Evolutionary conservation across 441 rosid species (phyloP), one percentile per base, ranked within the genome.

Genomic region (Eruca vesicaria): DNA sequence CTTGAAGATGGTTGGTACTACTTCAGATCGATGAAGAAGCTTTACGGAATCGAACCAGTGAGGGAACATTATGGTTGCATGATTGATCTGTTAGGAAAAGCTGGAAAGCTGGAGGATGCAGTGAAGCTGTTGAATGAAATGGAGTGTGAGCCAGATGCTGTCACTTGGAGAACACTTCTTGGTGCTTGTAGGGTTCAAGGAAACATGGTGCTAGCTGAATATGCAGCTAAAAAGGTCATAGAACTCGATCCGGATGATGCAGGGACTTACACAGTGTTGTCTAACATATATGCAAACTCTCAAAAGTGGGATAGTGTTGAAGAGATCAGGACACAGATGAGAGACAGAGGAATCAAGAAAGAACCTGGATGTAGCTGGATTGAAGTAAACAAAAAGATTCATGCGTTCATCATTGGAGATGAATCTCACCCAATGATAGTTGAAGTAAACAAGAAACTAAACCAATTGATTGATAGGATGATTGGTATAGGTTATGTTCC

Each of bases 281-380:
- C 97, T 18, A 92, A 92, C 67, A 88, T 92, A 66, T 88, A 88
- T 57, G 97, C 96, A 31, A 90, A 85, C 36, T 75, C 84, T 63
- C 85, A 81, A 73, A 86, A 87, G 68, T 90, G 97, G 92, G 79
- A 86, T 0, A 87, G 84, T 32, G 97, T 84, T 70, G 85, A 84
- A 21, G 80, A 82, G 55, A 73, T 84, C 16, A 78, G 93, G 75
- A 88, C 64, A 70, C 67, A 9, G 0, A 90, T 90, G 97, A 81
- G 74, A 74, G 72, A 78, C 66, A 80, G 72, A 56, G 88, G 89
- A 65, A 77, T 89, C 29, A 81, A 56, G 71, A 88, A 91, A 81
- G 89, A 84, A 45, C 90, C 95, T 6, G 95, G 97, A 73, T 88
- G 92, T 63, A 91, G 95, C 80, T 89, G 95, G 95, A 79, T 89